These are phyloP conservation scores for Escallonia rubra DNA, from an alignment of 129 eudicot genomes.

Conservation along the genomic window DNA sequence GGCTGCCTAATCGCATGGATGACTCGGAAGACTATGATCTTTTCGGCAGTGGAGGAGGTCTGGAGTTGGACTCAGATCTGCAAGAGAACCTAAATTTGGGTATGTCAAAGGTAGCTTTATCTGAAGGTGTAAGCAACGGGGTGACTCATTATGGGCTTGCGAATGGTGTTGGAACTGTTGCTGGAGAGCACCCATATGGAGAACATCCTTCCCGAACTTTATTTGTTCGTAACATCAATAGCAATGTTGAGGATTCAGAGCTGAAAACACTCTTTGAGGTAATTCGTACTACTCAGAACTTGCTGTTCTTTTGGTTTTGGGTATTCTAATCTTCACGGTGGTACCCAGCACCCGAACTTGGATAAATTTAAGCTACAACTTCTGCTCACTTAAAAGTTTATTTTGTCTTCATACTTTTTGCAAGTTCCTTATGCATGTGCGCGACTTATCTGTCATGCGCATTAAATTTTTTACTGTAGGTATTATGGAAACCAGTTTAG, in stretches of 20 bases:
- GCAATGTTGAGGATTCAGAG: constrained; percentile 93
- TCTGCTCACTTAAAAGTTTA: no score
- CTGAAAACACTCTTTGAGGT: constrained; percentile 83
- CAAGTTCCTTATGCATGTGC: no score
- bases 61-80: constrained; percentile 67
- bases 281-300: constrained; percentile 11
- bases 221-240: constrained; percentile 88
- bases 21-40: constrained; percentile 80
- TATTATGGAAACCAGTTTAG: no score
- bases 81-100: constrained; percentile 44
- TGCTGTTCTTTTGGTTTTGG: background rate
- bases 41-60: constrained; percentile 91
- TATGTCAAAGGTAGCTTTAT: constrained; percentile 42
- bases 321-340: background rate
- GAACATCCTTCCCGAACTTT: constrained; percentile 95
- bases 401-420: no score
- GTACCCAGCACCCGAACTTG: no score
- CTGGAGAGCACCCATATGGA: constrained; percentile 90
- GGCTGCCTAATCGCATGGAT: constrained; percentile 45
- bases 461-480: no score
- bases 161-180: constrained; percentile 64
- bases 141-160: constrained; percentile 35
- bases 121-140: constrained; percentile 52
- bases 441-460: no score
- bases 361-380: no score